A percentile compares a stretch with the other conserved stretches of the same genome.
These are phyloP conservation scores for Thermomucor indicae-seudaticae DNA, from an alignment of 371 early-diverging fungal species.

Conservation along the genomic window DNA sequence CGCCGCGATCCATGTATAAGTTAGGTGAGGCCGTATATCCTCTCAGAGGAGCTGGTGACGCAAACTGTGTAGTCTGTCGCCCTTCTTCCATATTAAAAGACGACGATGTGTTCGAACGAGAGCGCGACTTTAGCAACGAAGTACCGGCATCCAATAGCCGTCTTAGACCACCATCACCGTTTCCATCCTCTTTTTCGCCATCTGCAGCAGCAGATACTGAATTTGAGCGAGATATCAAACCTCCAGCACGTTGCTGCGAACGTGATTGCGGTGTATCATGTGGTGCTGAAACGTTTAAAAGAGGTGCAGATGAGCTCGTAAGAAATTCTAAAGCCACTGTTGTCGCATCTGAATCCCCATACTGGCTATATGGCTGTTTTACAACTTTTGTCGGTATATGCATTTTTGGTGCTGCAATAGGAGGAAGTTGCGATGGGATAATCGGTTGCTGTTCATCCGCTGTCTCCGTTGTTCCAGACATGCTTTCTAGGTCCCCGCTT, in stretches of 20 bases:
- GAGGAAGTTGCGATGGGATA: constrained; percentile 41
- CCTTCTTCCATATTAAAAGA: constrained; percentile 28
- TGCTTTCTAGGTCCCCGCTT: no score
- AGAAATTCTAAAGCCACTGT: constrained; percentile 40
- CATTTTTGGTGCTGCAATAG: constrained; percentile 39
- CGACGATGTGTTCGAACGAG: constrained; percentile 35
- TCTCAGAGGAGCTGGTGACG: constrained; percentile 9
- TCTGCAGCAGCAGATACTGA: constrained; percentile 9
- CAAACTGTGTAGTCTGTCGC: neutral
- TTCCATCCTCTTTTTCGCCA: neutral
- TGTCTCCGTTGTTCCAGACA: neutral
- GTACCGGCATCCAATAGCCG: constrained; percentile 38
- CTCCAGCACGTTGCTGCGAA: constrained; percentile 1
- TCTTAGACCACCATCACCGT: constrained; percentile 20
- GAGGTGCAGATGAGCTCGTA: constrained; percentile 9
- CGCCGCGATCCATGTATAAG: constrained; percentile 25
- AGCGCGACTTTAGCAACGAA: constrained; percentile 27
- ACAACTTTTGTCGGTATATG: constrained; percentile 43
- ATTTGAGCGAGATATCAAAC: constrained; percentile 11
- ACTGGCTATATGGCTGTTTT: constrained; percentile 23
- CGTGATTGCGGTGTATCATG: no score
- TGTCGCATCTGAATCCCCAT: constrained; percentile 38
- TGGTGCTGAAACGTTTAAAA: neutral
- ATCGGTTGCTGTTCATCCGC: constrained; percentile 15
- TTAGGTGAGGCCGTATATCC: constrained; percentile 9